A percentile compares a stretch with the other conserved stretches of the same genome.
Evolutionary conservation across 768 basidiomycete species (phyloP).

Genomic region (Suillus subalutaceus): DNA sequence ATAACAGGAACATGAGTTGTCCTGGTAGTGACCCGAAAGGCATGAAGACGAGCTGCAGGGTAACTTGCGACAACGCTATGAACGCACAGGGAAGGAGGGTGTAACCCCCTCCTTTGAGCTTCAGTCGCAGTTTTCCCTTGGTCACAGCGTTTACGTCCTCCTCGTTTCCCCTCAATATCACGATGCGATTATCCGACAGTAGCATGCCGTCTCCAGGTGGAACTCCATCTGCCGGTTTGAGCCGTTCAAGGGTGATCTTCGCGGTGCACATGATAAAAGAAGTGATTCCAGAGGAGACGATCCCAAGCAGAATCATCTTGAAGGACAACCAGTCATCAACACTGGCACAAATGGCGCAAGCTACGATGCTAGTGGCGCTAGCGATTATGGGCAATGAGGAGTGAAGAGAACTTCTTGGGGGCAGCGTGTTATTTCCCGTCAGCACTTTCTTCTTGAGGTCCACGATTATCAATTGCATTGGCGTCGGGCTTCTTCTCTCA

Average conservation of each 20-base stretch:
- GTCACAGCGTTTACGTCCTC: conserved; percentile 32
- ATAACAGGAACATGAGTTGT: conserved; percentile 37
- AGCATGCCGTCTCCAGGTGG: conserved; percentile 36
- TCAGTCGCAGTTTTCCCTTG: conserved; percentile 28
- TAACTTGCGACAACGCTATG: conserved; percentile 20
- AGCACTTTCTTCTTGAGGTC: conserved; percentile 1
- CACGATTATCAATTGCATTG: conserved; percentile 12
- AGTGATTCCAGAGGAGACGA: conserved; percentile 32
- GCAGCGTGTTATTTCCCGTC: neutral
- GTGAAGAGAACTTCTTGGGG: conserved; percentile 12
- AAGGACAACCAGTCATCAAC: conserved; percentile 30
- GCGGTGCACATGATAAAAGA: conserved; percentile 29
- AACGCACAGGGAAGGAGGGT: neutral
- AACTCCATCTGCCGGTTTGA: conserved; percentile 25
- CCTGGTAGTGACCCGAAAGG: conserved; percentile 36
- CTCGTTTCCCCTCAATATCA: conserved; percentile 32
- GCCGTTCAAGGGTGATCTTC: conserved; percentile 23
- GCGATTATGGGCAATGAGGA: conserved; percentile 22
- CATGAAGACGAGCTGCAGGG: conserved; percentile 35
- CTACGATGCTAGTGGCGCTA: conserved; percentile 23
- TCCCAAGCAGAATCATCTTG: conserved; percentile 31
- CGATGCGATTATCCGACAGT: conserved; percentile 19
- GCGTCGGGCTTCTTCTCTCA: conserved; percentile 15
- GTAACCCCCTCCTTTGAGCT: conserved; percentile 16
- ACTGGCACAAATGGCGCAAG: conserved; percentile 23